phyloP scores from a whole-genome alignment of 176 grass and related monocot species.

The Metroxylon sagu region DNA sequence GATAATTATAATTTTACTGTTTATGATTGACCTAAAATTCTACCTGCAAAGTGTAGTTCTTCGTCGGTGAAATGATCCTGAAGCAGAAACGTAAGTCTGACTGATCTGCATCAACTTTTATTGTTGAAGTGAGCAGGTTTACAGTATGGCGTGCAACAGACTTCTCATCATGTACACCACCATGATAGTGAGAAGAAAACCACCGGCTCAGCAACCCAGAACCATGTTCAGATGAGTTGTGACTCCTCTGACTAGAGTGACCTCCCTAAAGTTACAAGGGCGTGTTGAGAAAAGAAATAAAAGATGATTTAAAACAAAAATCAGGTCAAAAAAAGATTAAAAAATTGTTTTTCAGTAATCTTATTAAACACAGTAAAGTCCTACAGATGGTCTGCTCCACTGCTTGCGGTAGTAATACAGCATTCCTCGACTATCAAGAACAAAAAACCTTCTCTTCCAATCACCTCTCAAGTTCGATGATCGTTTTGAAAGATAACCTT shows the following conservation, averaged over 20 bases:
- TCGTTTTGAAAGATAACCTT: conserved; percentile 97
- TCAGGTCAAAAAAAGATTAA: too few relatives aligned
- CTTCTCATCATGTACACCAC: conserved; percentile 91
- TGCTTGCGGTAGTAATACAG: conserved; percentile 96
- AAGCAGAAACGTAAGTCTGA: conserved; percentile 95
- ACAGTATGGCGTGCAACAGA: conserved; percentile 95
- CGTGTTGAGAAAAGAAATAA: not conserved
- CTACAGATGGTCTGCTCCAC: conserved; percentile 75
- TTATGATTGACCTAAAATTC: too few relatives aligned
- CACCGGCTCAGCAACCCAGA: conserved; percentile 88
- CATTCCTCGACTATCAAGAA: conserved; percentile 95
- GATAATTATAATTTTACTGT: too few relatives aligned
- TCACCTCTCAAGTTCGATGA: conserved; percentile 99
- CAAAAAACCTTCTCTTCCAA: conserved; percentile 99
- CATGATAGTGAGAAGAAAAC: conserved; percentile 99
- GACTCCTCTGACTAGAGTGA: conserved; percentile 56
- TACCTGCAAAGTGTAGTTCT: conserved; percentile 99
- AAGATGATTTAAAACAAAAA: not conserved
- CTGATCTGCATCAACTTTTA: conserved; percentile 96
- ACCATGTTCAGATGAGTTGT: conserved; percentile 65
- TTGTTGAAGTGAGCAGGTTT: conserved; percentile 93
- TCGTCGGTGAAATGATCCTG: conserved; percentile 93
- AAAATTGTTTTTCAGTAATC: too few relatives aligned
- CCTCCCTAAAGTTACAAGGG: conserved; percentile 45
- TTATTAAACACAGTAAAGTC: conserved; percentile 9